Base-by-base conservation (phyloP, 78 protist genomes). In the Tieghemostelium lacteum region DNA sequence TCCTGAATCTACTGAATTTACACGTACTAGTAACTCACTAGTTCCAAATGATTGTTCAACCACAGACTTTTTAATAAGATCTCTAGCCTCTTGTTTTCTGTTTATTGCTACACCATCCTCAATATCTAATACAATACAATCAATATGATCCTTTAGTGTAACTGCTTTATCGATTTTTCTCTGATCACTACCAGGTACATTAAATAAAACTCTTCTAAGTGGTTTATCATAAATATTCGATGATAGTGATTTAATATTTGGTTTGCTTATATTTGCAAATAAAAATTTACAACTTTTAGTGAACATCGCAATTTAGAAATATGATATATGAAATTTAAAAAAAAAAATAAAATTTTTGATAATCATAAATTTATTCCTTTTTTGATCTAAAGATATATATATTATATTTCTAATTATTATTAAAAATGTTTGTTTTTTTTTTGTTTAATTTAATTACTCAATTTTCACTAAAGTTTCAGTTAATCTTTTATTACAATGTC, bases 21-120 rank as follows among this genome's bases (percentile, higher is more conserved):
- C 70, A 39, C 88, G 42, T 24, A 91, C 85, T 33, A 74, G 39
- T 26, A 75, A 17, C 36, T 88, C 93, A 29, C 76, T 40, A 12
- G 33, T 74, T n/a, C 45, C 45, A 61, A 77, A 75, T 10, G 50
- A 34, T 8, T 69, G 73, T 22, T 73, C 57, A 7, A 61, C 60
- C 1, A 78, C 88, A 19, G 75, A 61, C 1, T 71, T n/a, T 12
- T 65, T 50, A 26, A 83, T 77, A n/a, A 61, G 55, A 34, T 91
- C 89, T 45, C 94, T 49, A 26, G 94, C 94, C 20, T 77, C 76
- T 37, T 91, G 78, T 40, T 91, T 91, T 24, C 22, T 60, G 36
- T 91, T 91, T 33, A 64, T 39, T 7, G 94, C 88, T 24, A 91
- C 94, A 54, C 94, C 94, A 54, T 91, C 94, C 26, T 91, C 94